Conservation (phyloP, 202 grass and related monocot species). For the Cymbopogon flexuosus region DNA sequence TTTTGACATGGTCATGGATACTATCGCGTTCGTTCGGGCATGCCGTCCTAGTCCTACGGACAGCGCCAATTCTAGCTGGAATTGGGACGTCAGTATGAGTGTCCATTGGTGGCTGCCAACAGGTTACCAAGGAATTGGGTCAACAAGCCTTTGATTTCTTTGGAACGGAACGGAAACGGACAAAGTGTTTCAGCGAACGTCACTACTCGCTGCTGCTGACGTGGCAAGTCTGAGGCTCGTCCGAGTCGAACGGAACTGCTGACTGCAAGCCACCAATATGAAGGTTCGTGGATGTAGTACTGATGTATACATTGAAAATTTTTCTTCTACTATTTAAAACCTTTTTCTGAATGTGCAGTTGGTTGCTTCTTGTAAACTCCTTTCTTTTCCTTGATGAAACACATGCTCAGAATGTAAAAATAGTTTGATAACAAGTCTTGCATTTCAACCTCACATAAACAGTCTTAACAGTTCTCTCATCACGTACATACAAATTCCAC, state of each 20-base stretch:
- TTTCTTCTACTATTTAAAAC: not conserved
- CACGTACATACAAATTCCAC: not conserved
- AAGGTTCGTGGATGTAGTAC: too few relatives aligned
- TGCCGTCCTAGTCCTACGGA: not conserved
- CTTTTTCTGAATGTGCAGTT: not conserved
- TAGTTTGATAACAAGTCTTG: not conserved
- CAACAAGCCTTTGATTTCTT: too few relatives aligned
- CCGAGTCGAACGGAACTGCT: not conserved
- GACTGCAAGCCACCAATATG: not conserved
- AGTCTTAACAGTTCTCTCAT: not conserved
- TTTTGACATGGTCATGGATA: not conserved
- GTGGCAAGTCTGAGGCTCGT: not conserved
- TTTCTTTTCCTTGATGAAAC: not conserved
- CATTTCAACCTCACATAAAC: not conserved
- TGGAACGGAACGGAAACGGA: too few relatives aligned
- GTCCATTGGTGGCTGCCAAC: not conserved
- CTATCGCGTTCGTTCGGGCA: not conserved
- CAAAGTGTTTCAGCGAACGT: not conserved
- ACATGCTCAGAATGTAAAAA: not conserved
- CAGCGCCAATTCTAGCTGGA: not conserved
- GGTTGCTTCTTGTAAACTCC: not conserved
- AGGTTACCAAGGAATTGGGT: not conserved
- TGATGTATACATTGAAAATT: too few relatives aligned
- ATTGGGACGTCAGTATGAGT: not conserved
- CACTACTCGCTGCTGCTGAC: not conserved